Evolutionary conservation across 768 basidiomycete species (phyloP).

Genomic region (Dacryopinax primogenitus): DNA sequence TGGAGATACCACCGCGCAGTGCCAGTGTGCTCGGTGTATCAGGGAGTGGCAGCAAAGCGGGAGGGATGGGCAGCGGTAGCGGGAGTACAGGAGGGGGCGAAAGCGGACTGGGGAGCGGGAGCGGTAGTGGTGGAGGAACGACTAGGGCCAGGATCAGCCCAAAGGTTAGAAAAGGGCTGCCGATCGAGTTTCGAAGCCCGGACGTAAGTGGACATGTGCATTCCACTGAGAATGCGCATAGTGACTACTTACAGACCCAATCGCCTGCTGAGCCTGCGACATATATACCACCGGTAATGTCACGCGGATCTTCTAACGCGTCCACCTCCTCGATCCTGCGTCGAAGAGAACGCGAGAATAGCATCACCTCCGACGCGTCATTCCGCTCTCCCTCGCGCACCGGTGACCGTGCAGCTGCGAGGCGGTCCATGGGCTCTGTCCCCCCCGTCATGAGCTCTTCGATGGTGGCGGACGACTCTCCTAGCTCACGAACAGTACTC

Average conservation of each 20-base stretch:
- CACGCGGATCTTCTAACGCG: not conserved
- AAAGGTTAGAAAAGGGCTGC: not conserved
- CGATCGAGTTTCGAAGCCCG: not conserved
- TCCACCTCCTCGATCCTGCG: not conserved
- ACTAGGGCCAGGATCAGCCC: not conserved
- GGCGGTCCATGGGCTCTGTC: not conserved
- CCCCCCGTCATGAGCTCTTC: not conserved
- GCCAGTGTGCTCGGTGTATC: not conserved
- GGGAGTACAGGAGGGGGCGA: not conserved
- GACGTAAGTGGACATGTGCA: not conserved
- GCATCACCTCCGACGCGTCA: conserved; percentile 2
- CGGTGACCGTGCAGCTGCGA: not conserved
- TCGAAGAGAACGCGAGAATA: not conserved
- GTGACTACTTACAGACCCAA: too few species aligned
- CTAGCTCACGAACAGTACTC: not conserved
- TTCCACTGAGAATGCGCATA: too few species aligned
- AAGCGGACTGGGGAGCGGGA: not conserved
- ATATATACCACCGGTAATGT: conserved; percentile 1
- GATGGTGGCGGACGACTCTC: not conserved
- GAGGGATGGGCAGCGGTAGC: not conserved
- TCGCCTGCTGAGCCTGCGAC: too few species aligned
- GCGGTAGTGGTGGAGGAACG: not conserved
- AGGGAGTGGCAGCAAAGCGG: not conserved
- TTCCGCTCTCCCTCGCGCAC: not conserved
- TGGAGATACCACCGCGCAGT: not conserved